Evolutionary conservation across 1,284 basidiomycete species (phyloP), one percentile per base, ranked within the genome.

Genomic region (Tilletia walkeri): DNA sequence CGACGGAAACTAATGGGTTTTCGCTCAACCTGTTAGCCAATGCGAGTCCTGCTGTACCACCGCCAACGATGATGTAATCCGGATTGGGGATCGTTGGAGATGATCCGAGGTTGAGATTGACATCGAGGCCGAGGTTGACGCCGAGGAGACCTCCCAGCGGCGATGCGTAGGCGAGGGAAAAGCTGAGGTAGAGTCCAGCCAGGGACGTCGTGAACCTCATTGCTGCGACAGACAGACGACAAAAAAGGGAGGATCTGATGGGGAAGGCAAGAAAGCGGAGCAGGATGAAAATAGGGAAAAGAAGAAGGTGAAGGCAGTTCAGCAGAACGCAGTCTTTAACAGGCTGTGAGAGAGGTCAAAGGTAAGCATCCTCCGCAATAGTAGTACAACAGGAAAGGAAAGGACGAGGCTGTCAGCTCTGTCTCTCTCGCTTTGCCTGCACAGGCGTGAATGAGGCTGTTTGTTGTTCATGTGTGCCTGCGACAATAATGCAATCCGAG

Each of bases 41-140:
- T 3, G 76, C 72, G 68, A 80, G 71, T 10, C 78, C 78, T 1
- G 75, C 70, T 0, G 76, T 79, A 20, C 78, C 78, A 24, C 70
- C 76, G 4, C 77, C 78, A 4, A 78, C 76, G n/a, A 78, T 69
- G 39, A 80, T 50, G 59, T 79, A 78, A 67, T 79, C 76, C 2
- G 56, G 18, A 24, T 16, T 36, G n/a, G 56, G 56, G 20, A 48
- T 38, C 39, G 48, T 39, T 9, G 54, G 69, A 45, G 67, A 53
- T 68, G 30, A 16, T 10, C 30, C 30, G 7, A 16, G 20, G 56
- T 16, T 36, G 24, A 61, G n/a, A 18, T 34, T 34, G 4, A 61
- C n/a, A 4, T 18, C 56, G 56, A 61, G 24, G 0, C 56, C 56
- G 7, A 61, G 56, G 36, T 30, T 30, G 14, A 61, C 12, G 36